Percentiles rank a stretch among this genome's conserved stretches.
Conservation (phyloP, 768 basidiomycete genomes). For the Trametes villosa region DNA sequence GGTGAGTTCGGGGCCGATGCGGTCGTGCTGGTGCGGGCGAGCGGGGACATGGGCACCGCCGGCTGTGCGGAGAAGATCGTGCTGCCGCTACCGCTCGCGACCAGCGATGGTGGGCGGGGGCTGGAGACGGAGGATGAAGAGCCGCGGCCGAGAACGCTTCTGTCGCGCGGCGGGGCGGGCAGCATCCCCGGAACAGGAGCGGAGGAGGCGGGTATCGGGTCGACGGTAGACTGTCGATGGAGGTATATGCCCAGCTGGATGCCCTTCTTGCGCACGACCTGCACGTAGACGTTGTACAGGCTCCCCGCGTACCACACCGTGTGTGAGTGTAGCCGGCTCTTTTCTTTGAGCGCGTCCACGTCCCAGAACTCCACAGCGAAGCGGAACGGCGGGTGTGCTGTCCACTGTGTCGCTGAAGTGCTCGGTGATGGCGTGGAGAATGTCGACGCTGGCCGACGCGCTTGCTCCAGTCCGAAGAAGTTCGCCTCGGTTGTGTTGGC, state of each 20-base stretch:
- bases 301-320: slow-evolving; percentile 92
- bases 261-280: slow-evolving; percentile 83
- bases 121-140: slow-evolving; percentile 19
- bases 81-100: slow-evolving; percentile 5
- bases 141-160: slow-evolving; percentile 11
- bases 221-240: slow-evolving; percentile 82
- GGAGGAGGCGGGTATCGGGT: slow-evolving; percentile 77
- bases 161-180: slow-evolving; percentile 11
- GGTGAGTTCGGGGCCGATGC: slow-evolving; percentile 22
- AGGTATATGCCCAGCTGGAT: slow-evolving; percentile 87
- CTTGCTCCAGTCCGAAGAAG: slow-evolving; percentile 66
- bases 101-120: slow-evolving; percentile 17
- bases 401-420: slow-evolving; percentile 60
- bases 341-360: slow-evolving; percentile 80
- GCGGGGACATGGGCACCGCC: slow-evolving; percentile 9
- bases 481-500: slow-evolving; percentile 48
- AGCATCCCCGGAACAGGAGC: slow-evolving; percentile 40
- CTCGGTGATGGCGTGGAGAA: slow-evolving; percentile 33
- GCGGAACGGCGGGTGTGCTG: slow-evolving; percentile 77
- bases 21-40: slow-evolving; percentile 47
- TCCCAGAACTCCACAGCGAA: slow-evolving; percentile 94
- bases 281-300: slow-evolving; percentile 87
- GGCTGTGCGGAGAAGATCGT: background rate
- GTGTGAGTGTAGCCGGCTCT: slow-evolving; percentile 78
- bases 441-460: slow-evolving; percentile 44